Evolutionary conservation across 257 asterid species (phyloP).

Genomic region (Primulina huaijiensis): DNA sequence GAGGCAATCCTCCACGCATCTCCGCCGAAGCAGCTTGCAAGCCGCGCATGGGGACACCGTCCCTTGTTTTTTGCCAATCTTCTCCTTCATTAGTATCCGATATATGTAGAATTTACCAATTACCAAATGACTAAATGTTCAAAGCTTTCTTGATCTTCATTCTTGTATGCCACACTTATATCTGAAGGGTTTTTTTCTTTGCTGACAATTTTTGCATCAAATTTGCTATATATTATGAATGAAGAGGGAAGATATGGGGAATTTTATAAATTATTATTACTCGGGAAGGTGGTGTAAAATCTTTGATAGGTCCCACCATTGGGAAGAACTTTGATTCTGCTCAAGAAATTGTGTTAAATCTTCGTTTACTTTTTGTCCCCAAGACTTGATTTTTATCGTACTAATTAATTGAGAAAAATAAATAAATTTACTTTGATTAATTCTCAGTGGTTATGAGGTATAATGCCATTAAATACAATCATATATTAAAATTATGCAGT

Average conservation of each 20-base stretch:
- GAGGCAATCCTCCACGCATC: conserved; percentile 50
- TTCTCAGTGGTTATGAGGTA: too few relatives aligned
- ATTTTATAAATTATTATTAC: too few relatives aligned
- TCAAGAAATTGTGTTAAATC: background rate
- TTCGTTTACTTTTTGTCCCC: background rate
- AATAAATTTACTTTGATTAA: too few relatives aligned
- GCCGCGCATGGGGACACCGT: conserved; percentile 52
- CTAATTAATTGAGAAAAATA: background rate
- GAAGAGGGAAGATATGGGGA: background rate
- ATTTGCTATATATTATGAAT: background rate
- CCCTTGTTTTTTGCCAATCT: conserved; percentile 25
- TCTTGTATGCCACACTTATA: background rate
- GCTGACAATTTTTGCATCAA: background rate
- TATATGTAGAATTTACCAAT: too few relatives aligned
- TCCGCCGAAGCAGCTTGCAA: conserved; percentile 45
- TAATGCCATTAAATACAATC: too few relatives aligned
- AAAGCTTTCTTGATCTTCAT: background rate
- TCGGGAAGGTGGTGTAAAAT: background rate
- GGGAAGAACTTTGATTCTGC: background rate
- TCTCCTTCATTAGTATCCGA: background rate
- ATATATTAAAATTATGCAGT: too few relatives aligned
- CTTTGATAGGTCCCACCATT: background rate
- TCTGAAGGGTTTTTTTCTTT: background rate
- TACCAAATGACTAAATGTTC: too few relatives aligned
- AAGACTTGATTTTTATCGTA: background rate